Conservation (phyloP, 768 basidiomycete genomes). For the Trametes cubensis region DNA sequence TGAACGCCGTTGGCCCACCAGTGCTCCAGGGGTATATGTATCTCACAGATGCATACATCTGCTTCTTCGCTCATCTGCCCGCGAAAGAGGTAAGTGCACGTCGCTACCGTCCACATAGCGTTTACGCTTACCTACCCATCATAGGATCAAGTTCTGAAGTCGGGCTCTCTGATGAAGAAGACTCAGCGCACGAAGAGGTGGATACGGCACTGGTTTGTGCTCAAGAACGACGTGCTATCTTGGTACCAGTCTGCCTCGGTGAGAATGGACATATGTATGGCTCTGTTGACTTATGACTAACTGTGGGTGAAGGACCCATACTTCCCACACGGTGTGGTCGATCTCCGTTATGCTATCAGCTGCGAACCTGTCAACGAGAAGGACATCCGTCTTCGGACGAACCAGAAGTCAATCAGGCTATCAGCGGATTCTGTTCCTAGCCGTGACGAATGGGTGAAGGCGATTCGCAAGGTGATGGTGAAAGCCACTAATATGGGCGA, state of each 20-base stretch:
- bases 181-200: conserved; percentile 87
- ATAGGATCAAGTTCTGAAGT: conserved; percentile 91
- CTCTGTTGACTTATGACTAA: background rate
- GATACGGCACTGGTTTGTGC: conserved; percentile 94
- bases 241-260: conserved; percentile 97
- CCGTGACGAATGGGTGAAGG: conserved; percentile 95
- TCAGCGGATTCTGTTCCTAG: conserved; percentile 81
- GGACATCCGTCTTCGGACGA: conserved; percentile 82
- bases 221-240: conserved; percentile 93
- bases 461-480: conserved; percentile 91
- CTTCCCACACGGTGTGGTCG: conserved; percentile 95
- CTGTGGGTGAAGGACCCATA: conserved; percentile 78
- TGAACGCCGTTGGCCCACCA: conserved; percentile 34
- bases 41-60: conserved; percentile 88
- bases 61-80: conserved; percentile 97
- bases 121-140: conserved; percentile 3
- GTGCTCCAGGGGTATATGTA: conserved; percentile 99
- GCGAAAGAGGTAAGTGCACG: conserved; percentile 74
- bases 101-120: background rate
- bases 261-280: conserved; percentile 29
- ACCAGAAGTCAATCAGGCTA: conserved; percentile 72
- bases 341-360: conserved; percentile 88
- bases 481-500: conserved; percentile 96
- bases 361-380: conserved; percentile 81
- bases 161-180: conserved; percentile 86